Conservation (phyloP, 495 filamentous ascomycete genomes). For the Hypoxylon perforatum region DNA sequence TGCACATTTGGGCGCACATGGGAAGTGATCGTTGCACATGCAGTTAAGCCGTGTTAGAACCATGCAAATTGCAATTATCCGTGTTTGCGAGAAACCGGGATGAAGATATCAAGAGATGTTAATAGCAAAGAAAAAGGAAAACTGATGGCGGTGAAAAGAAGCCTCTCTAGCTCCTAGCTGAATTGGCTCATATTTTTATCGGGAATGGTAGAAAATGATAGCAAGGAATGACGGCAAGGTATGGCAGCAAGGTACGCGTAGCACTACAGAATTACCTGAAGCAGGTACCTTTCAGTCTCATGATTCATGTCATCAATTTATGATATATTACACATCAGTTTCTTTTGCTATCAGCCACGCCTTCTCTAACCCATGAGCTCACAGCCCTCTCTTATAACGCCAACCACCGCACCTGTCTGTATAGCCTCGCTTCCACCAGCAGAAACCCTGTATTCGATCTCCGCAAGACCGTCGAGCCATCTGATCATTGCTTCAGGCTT, state of each 20-base stretch:
- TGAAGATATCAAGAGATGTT: too few relatives aligned
- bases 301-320: not conserved
- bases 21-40: too few relatives aligned
- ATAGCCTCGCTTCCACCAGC: slow-evolving; percentile 89
- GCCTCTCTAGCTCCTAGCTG: too few relatives aligned
- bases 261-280: not conserved
- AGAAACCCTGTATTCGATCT: slow-evolving; percentile 90
- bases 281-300: not conserved
- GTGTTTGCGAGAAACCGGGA: too few relatives aligned
- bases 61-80: too few relatives aligned
- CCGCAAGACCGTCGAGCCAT: slow-evolving; percentile 92
- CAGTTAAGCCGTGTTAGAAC: too few relatives aligned
- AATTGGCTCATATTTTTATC: too few relatives aligned
- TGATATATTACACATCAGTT: not conserved
- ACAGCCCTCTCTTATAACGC: slow-evolving; percentile 86
- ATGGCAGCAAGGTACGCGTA: not conserved
- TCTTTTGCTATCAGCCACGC: slow-evolving; percentile 1
- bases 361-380: slow-evolving; percentile 68
- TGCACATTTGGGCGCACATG: too few relatives aligned
- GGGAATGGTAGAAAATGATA: not conserved
- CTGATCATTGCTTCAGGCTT: slow-evolving; percentile 86
- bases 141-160: too few relatives aligned
- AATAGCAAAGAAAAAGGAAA: too few relatives aligned
- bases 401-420: slow-evolving; percentile 92
- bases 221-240: not conserved